A percentile compares a stretch with the other conserved stretches of the same genome.
Evolutionary conservation across 2,329 filamentous ascomycete genomes (phyloP).

Genomic region (Metarhizium guizhouense): DNA sequence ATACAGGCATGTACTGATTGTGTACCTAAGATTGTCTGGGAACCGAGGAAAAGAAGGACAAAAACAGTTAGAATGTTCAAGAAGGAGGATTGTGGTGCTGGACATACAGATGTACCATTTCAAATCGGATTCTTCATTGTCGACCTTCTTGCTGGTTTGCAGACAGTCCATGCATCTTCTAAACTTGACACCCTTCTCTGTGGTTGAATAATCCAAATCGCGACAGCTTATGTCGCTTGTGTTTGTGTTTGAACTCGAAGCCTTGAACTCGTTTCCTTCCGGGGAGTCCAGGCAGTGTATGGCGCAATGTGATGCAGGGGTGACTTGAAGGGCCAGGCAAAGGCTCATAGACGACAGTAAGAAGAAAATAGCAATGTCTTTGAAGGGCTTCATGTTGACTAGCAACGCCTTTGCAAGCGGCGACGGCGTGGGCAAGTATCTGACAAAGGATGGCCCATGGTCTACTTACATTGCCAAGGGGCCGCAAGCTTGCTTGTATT

Average conservation of each 20-base stretch:
- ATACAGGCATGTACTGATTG: conserved; percentile 38
- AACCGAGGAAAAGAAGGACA: too few species aligned
- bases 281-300: conserved; percentile 36
- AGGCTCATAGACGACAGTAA: too few species aligned
- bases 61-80: neutral
- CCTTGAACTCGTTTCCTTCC: conserved; percentile 21
- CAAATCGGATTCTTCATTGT: conserved; percentile 30
- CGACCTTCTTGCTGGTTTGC: conserved; percentile 32
- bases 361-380: too few species aligned
- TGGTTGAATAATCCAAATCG: conserved; percentile 29
- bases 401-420: too few species aligned
- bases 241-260: conserved; percentile 31
- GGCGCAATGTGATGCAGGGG: too few species aligned
- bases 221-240: conserved; percentile 37
- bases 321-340: too few species aligned
- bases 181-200: conserved; percentile 33
- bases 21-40: conserved; percentile 41
- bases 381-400: too few species aligned
- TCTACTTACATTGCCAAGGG: too few species aligned
- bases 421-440: too few species aligned
- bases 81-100: too few species aligned
- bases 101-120: conserved; percentile 39
- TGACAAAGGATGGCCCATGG: too few species aligned
- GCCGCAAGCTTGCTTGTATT: too few species aligned
- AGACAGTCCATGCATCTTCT: conserved; percentile 38